Evolutionary conservation across 2,329 filamentous ascomycete species (phyloP).

Genomic region (Fusarium sp.): DNA sequence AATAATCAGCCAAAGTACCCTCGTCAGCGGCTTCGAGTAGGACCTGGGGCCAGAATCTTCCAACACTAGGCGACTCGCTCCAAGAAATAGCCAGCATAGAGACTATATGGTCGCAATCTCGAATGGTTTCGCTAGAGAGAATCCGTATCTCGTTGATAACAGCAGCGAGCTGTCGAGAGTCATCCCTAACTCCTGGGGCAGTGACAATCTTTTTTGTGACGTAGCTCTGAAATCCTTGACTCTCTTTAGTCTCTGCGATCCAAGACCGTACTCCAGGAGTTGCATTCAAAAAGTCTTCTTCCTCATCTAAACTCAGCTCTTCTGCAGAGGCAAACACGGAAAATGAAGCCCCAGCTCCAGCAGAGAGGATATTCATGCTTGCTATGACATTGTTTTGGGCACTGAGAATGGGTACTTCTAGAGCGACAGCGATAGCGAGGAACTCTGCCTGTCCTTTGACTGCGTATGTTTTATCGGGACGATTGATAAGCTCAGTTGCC

Average conservation of each 20-base stretch:
- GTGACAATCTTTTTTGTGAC: constrained; percentile 10
- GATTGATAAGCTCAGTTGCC: neutral
- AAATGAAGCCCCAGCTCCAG: neutral
- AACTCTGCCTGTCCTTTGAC: constrained; percentile 13
- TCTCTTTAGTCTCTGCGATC: neutral
- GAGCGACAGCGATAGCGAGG: neutral
- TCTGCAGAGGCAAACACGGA: neutral
- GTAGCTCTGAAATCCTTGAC: neutral
- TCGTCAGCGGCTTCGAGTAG: constrained; percentile 6
- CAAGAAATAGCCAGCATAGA: constrained; percentile 6
- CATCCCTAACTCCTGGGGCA: neutral
- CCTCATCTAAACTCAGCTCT: neutral
- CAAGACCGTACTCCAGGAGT: neutral
- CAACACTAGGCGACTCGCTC: constrained; percentile 1
- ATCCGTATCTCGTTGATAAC: constrained; percentile 6
- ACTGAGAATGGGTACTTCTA: constrained; percentile 5
- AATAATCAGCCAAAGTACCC: neutral
- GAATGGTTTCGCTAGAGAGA: neutral
- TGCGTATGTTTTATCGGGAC: constrained; percentile 5
- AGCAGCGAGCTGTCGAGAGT: constrained; percentile 1
- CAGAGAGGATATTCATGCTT: neutral
- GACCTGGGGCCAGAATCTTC: constrained; percentile 8
- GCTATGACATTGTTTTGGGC: constrained; percentile 11
- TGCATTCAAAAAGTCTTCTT: constrained; percentile 1
- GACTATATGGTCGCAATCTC: constrained; percentile 1